Percentiles rank a stretch among this genome's conserved stretches.
phyloP scores from a whole-genome alignment of 495 filamentous ascomycete species.

The Durotheca rogersii region DNA sequence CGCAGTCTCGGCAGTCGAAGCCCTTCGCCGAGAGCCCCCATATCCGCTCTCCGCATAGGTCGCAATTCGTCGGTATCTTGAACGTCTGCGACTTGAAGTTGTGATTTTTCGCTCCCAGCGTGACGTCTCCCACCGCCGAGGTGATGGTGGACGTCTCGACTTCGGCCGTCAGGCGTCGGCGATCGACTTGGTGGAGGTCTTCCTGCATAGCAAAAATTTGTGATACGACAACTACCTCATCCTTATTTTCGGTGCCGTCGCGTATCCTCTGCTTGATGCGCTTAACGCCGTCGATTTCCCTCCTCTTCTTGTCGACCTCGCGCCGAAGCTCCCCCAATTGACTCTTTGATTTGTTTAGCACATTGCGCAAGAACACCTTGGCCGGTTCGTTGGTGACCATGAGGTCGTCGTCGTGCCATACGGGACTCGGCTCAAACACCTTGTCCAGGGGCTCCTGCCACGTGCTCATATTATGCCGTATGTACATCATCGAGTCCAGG shows the following conservation, averaged over 20 bases:
- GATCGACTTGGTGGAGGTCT: constrained; percentile 80
- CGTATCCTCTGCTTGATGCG: constrained; percentile 70
- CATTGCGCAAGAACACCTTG: constrained; percentile 87
- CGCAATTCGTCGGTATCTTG: constrained; percentile 98
- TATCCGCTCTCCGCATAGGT: constrained; percentile 91
- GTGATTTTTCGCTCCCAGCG: constrained; percentile 86
- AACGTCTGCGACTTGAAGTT: constrained; percentile 97
- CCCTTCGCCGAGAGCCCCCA: constrained; percentile 97
- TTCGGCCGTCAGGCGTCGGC: constrained; percentile 81
- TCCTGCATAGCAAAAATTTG: constrained; percentile 79
- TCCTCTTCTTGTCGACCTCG: constrained; percentile 78
- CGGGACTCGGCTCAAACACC: constrained; percentile 88
- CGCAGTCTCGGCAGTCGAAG: constrained; percentile 91
- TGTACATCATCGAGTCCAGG: constrained; percentile 96
- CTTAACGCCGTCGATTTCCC: constrained; percentile 76
- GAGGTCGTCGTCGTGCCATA: constrained; percentile 91
- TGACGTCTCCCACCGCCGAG: constrained; percentile 82
- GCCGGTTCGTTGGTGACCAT: constrained; percentile 82
- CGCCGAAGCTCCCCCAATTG: constrained; percentile 75
- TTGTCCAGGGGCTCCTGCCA: constrained; percentile 83
- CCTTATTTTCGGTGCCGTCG: constrained; percentile 79
- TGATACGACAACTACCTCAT: constrained; percentile 75
- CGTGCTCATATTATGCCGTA: constrained; percentile 78
- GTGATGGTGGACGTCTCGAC: constrained; percentile 90
- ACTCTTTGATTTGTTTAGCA: constrained; percentile 84